Evolutionary conservation across 768 basidiomycete species (phyloP).

Genomic region (Cystofilobasidium bisporidii): DNA sequence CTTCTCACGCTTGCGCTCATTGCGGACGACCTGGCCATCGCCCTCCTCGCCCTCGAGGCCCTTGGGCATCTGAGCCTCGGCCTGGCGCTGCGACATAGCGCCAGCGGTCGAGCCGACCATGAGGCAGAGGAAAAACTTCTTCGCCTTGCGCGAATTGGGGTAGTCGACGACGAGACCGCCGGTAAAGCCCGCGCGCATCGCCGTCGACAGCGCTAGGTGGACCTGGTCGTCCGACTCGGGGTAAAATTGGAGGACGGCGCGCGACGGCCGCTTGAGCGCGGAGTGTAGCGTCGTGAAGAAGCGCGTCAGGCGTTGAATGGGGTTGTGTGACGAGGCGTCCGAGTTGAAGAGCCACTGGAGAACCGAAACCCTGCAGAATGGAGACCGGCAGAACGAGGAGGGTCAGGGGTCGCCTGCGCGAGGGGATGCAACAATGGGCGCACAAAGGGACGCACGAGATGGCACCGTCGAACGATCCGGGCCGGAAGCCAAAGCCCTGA

Average conservation of each 20-base stretch:
- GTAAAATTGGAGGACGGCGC: conserved; percentile 95
- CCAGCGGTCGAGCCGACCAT: conserved; percentile 64
- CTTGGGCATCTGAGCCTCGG: conserved; percentile 52
- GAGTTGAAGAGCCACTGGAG: conserved; percentile 97
- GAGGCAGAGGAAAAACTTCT: conserved; percentile 86
- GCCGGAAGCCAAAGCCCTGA: conserved; percentile 92
- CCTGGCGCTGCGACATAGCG: conserved; percentile 20
- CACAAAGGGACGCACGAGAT: conserved; percentile 58
- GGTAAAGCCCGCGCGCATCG: conserved; percentile 90
- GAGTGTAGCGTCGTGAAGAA: conserved; percentile 63
- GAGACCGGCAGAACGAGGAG: background rate
- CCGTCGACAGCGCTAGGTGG: conserved; percentile 82
- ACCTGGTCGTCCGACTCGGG: conserved; percentile 96
- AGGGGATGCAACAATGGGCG: too few species aligned
- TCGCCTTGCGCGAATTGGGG: conserved; percentile 90
- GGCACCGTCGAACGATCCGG: conserved; percentile 94
- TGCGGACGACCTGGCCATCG: conserved; percentile 38
- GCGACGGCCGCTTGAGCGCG: conserved; percentile 50
- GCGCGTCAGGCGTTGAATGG: conserved; percentile 52
- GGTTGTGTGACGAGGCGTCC: conserved; percentile 61
- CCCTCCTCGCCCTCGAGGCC: conserved; percentile 55
- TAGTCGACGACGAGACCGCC: conserved; percentile 95
- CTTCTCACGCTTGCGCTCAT: conserved; percentile 64
- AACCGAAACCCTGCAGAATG: conserved; percentile 71
- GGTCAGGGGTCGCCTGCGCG: background rate